phyloP scores from a whole-genome alignment of 2,329 filamentous ascomycete genomes.

The Aspergillus aculeatus region DNA sequence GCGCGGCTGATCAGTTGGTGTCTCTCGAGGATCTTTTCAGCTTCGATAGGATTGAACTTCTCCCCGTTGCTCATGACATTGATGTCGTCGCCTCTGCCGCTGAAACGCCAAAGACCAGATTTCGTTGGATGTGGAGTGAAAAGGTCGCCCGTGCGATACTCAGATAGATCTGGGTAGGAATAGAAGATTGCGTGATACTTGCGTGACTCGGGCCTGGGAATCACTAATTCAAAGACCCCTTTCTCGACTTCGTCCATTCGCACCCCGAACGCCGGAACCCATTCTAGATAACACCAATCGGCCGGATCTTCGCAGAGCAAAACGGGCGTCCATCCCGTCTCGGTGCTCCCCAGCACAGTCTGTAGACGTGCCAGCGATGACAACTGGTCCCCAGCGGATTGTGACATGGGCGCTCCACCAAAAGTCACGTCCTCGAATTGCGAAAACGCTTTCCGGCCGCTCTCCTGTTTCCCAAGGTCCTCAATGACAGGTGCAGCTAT shows the following conservation, averaged over 20 bases:
- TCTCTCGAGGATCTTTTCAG: constrained; percentile 34
- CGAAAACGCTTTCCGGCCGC: not conserved
- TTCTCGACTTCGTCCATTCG: constrained; percentile 20
- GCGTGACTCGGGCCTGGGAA: constrained; percentile 6
- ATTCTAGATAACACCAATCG: constrained; percentile 27
- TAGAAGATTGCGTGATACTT: constrained; percentile 17
- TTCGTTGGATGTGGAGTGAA: constrained; percentile 23
- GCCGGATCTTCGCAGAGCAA: constrained; percentile 9
- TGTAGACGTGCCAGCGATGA: not conserved
- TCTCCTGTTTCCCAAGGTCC: not conserved
- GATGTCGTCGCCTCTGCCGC: constrained; percentile 43
- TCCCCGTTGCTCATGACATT: constrained; percentile 28
- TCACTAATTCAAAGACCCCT: constrained; percentile 22
- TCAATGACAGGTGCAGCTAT: not conserved
- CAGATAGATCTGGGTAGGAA: constrained; percentile 19
- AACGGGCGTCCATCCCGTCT: constrained; percentile 9
- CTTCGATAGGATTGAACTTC: constrained; percentile 44
- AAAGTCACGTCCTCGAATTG: not conserved
- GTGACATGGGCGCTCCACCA: not conserved
- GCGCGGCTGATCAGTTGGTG: constrained; percentile 31
- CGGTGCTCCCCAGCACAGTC: constrained; percentile 1
- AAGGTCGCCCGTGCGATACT: constrained; percentile 23
- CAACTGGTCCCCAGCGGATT: not conserved
- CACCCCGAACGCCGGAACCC: constrained; percentile 17
- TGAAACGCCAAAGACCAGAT: constrained; percentile 17